Percentiles rank a stretch among this genome's conserved stretches.
These are phyloP conservation scores for Fusarium citri DNA, from an alignment of 2,329 filamentous ascomycete genomes.

Conservation along the genomic window DNA sequence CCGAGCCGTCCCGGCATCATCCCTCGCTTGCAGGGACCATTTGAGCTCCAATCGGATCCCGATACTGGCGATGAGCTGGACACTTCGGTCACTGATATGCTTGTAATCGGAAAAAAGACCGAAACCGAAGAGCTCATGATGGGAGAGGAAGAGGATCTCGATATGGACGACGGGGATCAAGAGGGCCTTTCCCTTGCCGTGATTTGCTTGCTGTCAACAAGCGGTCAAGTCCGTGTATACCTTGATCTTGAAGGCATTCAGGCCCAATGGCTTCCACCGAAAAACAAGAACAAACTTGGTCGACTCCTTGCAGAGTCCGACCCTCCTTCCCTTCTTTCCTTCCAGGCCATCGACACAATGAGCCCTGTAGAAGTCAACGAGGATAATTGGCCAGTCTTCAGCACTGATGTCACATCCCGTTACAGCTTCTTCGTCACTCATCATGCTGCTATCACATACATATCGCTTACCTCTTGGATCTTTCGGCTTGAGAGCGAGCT, in stretches of 20 bases:
- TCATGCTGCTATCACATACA: constrained; percentile 68
- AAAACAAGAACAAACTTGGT: constrained; percentile 61
- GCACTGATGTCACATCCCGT: constrained; percentile 68
- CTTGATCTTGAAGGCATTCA: constrained; percentile 71
- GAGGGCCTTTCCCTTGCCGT: constrained; percentile 71
- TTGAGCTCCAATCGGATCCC: constrained; percentile 66
- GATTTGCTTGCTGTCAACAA: constrained; percentile 70
- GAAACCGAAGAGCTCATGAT: constrained; percentile 70
- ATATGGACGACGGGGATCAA: constrained; percentile 66
- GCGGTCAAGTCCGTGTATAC: constrained; percentile 70
- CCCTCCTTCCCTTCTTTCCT: constrained; percentile 66
- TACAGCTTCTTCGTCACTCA: constrained; percentile 74
- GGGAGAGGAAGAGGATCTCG: constrained; percentile 72
- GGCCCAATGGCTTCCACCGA: constrained; percentile 74
- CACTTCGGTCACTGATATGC: constrained; percentile 69
- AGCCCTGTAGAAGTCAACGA: constrained; percentile 65
- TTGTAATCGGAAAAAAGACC: constrained; percentile 71
- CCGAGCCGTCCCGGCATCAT: constrained; percentile 68
- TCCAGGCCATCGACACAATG: constrained; percentile 72
- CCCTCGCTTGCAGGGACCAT: constrained; percentile 72
- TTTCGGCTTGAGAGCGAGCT: constrained; percentile 73
- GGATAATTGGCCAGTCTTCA: constrained; percentile 72
- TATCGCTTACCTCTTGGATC: constrained; percentile 72
- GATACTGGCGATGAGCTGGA: constrained; percentile 69
- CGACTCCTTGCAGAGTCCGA: constrained; percentile 54